Evolutionary conservation across 192 early-diverging fungal species (phyloP).

Genomic region (Coemansia guatemalensis): DNA sequence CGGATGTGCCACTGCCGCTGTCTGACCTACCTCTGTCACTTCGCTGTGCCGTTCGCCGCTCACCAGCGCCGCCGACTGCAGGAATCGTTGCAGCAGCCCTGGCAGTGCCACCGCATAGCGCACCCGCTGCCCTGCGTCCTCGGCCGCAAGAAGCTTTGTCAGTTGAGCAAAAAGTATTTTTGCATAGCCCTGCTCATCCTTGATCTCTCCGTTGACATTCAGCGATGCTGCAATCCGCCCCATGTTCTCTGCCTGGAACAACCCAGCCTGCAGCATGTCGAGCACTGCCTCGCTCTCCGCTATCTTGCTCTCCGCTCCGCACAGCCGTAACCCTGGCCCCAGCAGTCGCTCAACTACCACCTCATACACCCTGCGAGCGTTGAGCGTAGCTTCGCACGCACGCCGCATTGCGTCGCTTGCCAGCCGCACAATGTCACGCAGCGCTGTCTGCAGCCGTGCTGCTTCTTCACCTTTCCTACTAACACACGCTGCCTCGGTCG

Average conservation of each 20-base stretch:
- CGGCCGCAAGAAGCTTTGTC: constrained; percentile 5
- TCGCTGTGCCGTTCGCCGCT: constrained; percentile 33
- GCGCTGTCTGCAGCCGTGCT: background rate
- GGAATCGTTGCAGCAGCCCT: constrained; percentile 26
- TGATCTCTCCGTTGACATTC: constrained; percentile 6
- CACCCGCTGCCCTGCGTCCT: constrained; percentile 6
- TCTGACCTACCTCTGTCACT: constrained; percentile 27
- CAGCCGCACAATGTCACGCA: constrained; percentile 12
- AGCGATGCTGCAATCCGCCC: constrained; percentile 16
- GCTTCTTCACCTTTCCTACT: too few species aligned
- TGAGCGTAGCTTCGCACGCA: constrained; percentile 36
- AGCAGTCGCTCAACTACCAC: constrained; percentile 31
- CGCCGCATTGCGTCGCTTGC: constrained; percentile 22
- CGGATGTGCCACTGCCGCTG: constrained; percentile 36
- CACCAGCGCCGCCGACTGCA: constrained; percentile 33
- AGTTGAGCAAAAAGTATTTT: constrained; percentile 17
- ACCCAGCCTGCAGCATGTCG: constrained; percentile 37
- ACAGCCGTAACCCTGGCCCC: constrained; percentile 20
- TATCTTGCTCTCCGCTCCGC: background rate
- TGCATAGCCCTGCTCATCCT: constrained; percentile 18
- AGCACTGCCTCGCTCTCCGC: constrained; percentile 8
- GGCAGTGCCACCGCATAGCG: constrained; percentile 31
- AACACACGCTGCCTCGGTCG: background rate
- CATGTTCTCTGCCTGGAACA: constrained; percentile 39
- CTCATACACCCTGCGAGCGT: constrained; percentile 30